These are phyloP conservation scores for Auricularia cornea DNA, from an alignment of 768 basidiomycete species.

Conservation along the genomic window DNA sequence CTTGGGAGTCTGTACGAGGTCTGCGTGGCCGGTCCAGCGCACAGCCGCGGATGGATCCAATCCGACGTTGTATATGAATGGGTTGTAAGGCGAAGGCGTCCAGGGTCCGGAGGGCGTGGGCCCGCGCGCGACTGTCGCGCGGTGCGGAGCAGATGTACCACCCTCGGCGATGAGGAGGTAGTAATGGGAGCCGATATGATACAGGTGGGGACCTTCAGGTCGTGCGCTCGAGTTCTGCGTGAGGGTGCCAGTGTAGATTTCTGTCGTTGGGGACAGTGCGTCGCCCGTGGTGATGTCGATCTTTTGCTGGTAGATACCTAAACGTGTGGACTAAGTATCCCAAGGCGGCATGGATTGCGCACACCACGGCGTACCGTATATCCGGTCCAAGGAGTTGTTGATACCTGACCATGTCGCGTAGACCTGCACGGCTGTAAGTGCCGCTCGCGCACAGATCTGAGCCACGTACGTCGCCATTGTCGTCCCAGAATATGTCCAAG, in stretches of 20 bases:
- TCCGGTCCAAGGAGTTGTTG: not conserved
- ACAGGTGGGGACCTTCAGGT: not conserved
- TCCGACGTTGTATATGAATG: not conserved
- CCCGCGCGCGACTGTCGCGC: not conserved
- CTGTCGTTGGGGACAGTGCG: not conserved
- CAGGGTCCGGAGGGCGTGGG: slow-evolving; percentile 1
- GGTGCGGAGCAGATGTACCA: not conserved
- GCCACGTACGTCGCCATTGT: slow-evolving; percentile 11
- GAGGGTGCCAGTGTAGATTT: not conserved
- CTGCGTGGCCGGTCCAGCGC: slow-evolving; percentile 2
- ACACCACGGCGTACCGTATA: not conserved
- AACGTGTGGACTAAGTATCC: not conserved
- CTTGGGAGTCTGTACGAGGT: slow-evolving; percentile 1
- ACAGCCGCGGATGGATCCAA: not conserved
- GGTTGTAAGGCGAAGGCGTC: slow-evolving; percentile 1
- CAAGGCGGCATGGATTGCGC: too few relatives aligned
- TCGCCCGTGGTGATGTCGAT: not conserved
- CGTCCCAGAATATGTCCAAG: slow-evolving; percentile 15
- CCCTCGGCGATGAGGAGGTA: not conserved
- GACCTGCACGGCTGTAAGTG: not conserved
- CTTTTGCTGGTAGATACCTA: not conserved
- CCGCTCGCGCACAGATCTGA: not conserved
- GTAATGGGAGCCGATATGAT: not conserved
- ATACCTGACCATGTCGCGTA: not conserved
- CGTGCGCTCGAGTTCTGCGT: not conserved